A percentile compares a stretch with the other conserved stretches of the same genome.
phyloP scores from a whole-genome alignment of 2,329 filamentous ascomycete species.

The Pyricularia grisea region DNA sequence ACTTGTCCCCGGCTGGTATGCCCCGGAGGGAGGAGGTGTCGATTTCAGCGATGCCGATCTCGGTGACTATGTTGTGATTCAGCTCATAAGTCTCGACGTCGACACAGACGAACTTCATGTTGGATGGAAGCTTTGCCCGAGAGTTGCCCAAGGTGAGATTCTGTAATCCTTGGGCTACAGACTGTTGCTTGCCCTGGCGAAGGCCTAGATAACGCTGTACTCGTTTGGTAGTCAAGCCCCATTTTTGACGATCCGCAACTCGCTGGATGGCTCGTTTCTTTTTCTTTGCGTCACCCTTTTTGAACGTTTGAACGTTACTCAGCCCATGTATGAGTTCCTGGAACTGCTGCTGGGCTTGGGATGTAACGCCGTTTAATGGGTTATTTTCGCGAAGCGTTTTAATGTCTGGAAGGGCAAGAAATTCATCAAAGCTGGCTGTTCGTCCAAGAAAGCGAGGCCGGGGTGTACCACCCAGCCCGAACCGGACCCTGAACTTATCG shows the following conservation, averaged over 20 bases:
- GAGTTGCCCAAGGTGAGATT: neutral
- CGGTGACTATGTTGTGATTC: slow-evolving; percentile 59
- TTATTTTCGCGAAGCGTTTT: slow-evolving; percentile 24
- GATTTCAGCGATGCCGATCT: slow-evolving; percentile 75
- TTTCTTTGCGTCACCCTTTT: slow-evolving; percentile 31
- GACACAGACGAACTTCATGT: slow-evolving; percentile 62
- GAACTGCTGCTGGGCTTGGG: slow-evolving; percentile 34
- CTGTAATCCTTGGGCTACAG: neutral
- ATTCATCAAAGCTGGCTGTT: slow-evolving; percentile 31
- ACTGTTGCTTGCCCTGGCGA: neutral
- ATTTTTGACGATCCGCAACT: slow-evolving; percentile 37
- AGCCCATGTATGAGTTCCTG: slow-evolving; percentile 41
- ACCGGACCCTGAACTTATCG: slow-evolving; percentile 50
- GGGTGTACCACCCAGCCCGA: slow-evolving; percentile 50
- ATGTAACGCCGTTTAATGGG: slow-evolving; percentile 22
- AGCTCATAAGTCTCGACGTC: slow-evolving; percentile 78
- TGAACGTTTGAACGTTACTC: slow-evolving; percentile 39
- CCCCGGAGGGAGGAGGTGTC: slow-evolving; percentile 53
- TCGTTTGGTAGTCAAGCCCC: slow-evolving; percentile 49
- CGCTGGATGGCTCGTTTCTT: slow-evolving; percentile 21
- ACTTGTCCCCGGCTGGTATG: slow-evolving; percentile 50
- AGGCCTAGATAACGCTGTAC: slow-evolving; percentile 65
- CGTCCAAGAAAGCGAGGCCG: slow-evolving; percentile 60
- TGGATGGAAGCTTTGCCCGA: neutral
- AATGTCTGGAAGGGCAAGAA: slow-evolving; percentile 19